A percentile compares a stretch with the other conserved stretches of the same genome.
Conservation (phyloP, 2,329 filamentous ascomycete genomes). For the Exophiala mesophila region DNA sequence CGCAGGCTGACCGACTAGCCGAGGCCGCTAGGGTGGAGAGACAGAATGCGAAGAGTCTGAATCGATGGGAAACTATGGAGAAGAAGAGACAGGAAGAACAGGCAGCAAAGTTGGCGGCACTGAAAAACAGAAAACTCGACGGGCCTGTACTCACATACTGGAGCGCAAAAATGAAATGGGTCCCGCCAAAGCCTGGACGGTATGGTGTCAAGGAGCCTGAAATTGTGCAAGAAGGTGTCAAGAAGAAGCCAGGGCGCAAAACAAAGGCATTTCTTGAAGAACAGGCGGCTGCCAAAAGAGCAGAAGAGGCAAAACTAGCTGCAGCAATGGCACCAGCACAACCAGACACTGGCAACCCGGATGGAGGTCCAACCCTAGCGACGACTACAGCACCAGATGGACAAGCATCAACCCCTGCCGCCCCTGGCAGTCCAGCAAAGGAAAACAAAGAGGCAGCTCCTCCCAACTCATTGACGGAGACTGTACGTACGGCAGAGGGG, state of each 20-base stretch:
- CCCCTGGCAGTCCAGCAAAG: not conserved
- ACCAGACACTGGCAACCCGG: not conserved
- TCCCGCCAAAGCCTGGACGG: conserved; percentile 56
- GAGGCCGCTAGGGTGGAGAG: conserved; percentile 81
- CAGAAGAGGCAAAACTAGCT: not conserved
- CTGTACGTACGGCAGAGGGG: not conserved
- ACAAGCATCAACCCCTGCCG: not conserved
- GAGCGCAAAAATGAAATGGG: conserved; percentile 84
- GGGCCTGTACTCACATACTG: conserved; percentile 88
- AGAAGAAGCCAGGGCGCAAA: conserved; percentile 25
- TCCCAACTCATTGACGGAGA: not conserved
- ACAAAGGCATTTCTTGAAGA: conserved; percentile 23
- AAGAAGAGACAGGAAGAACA: conserved; percentile 81
- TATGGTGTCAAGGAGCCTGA: conserved; percentile 16
- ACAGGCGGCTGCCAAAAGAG: conserved; percentile 14
- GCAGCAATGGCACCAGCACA: not conserved
- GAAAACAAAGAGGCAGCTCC: not conserved
- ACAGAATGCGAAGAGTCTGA: conserved; percentile 82
- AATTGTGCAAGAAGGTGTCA: conserved; percentile 9
- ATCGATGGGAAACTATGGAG: conserved; percentile 90
- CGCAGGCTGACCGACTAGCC: conserved; percentile 76
- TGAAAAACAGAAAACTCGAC: conserved; percentile 79
- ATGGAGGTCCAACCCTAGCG: no score
- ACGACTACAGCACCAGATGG: not conserved
- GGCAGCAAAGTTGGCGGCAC: conserved; percentile 73